A percentile compares a stretch with the other conserved stretches of the same genome.
These are phyloP conservation scores for Pleurotus cornucopiae DNA, from an alignment of 768 basidiomycete species.

Conservation along the genomic window DNA sequence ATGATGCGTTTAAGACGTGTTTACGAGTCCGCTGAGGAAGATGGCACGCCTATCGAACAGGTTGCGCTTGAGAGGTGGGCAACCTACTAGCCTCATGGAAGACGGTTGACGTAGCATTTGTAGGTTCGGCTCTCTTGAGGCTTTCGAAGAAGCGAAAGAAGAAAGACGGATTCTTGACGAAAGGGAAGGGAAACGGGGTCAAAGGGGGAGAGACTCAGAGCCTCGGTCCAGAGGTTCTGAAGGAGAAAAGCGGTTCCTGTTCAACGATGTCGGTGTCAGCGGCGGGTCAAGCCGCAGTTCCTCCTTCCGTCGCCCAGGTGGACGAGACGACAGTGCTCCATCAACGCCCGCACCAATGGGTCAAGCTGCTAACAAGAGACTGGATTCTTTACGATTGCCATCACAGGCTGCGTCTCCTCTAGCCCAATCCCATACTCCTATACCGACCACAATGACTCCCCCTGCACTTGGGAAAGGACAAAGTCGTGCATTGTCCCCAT, in stretches of 20 bases:
- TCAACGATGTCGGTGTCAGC: conserved; percentile 61
- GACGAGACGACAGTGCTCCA: conserved; percentile 50
- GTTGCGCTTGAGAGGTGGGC: conserved; percentile 73
- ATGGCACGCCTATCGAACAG: conserved; percentile 65
- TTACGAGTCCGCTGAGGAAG: conserved; percentile 88
- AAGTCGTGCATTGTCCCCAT: conserved; percentile 57
- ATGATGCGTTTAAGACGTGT: conserved; percentile 94
- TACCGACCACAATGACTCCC: conserved; percentile 90
- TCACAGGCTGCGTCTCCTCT: conserved; percentile 59
- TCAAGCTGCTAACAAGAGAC: conserved; percentile 35
- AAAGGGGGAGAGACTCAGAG: conserved; percentile 30
- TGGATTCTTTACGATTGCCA: conserved; percentile 59
- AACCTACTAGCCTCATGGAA: neutral
- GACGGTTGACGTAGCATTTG: neutral
- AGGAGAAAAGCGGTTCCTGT: conserved; percentile 57
- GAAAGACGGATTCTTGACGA: conserved; percentile 86
- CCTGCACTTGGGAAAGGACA: conserved; percentile 21
- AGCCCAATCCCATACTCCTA: conserved; percentile 69
- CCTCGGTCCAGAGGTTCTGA: conserved; percentile 29
- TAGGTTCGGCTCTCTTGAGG: conserved; percentile 71
- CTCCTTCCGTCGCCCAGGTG: conserved; percentile 83
- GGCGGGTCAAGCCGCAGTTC: conserved; percentile 74
- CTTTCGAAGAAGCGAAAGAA: conserved; percentile 86
- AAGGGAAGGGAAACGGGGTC: conserved; percentile 54
- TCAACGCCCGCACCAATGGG: conserved; percentile 42